A percentile compares a stretch with the other conserved stretches of the same genome.
These are phyloP conservation scores for Polygonum maritimum DNA, from an alignment of 148 eudicot genomes.

Conservation along the genomic window DNA sequence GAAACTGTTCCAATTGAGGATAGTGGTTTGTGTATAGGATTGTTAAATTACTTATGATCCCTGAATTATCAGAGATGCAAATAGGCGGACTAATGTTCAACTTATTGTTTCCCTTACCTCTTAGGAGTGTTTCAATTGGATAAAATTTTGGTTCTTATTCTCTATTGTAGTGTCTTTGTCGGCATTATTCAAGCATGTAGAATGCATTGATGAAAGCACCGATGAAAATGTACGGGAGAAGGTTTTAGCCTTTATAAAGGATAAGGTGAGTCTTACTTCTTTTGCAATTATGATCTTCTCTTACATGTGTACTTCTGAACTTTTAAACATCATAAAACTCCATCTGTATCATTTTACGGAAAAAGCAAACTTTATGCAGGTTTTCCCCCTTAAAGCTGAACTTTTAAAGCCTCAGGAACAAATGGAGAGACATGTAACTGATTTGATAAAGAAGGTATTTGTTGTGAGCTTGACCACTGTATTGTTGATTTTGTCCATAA, in stretches of 20 bases:
- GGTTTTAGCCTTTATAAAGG: slow-evolving; percentile 68
- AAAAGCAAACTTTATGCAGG: slow-evolving; percentile 33
- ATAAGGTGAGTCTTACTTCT: slow-evolving; percentile 47
- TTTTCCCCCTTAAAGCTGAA: slow-evolving; percentile 83
- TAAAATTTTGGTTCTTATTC: slow-evolving; percentile 5
- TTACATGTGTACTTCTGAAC: background rate
- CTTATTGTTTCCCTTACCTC: background rate
- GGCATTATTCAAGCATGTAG: slow-evolving; percentile 85
- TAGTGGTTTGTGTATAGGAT: background rate
- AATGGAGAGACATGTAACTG: slow-evolving; percentile 97
- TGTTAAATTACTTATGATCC: background rate
- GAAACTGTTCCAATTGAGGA: background rate
- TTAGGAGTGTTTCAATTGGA: background rate
- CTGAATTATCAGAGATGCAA: background rate
- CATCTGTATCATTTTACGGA: background rate
- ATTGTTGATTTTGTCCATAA: background rate
- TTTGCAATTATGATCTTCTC: background rate
- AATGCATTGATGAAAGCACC: slow-evolving; percentile 58
- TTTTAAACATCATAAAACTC: background rate
- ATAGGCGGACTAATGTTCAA: background rate
- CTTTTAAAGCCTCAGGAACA: slow-evolving; percentile 85
- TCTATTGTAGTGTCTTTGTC: slow-evolving; percentile 70
- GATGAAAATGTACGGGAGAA: slow-evolving; percentile 87
- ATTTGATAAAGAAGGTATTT: slow-evolving; percentile 79
- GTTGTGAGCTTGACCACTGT: background rate